Evolutionary conservation across 208 protist genomes (phyloP), one percentile per base, ranked within the genome.

Genomic region (Polymyxa betae): DNA sequence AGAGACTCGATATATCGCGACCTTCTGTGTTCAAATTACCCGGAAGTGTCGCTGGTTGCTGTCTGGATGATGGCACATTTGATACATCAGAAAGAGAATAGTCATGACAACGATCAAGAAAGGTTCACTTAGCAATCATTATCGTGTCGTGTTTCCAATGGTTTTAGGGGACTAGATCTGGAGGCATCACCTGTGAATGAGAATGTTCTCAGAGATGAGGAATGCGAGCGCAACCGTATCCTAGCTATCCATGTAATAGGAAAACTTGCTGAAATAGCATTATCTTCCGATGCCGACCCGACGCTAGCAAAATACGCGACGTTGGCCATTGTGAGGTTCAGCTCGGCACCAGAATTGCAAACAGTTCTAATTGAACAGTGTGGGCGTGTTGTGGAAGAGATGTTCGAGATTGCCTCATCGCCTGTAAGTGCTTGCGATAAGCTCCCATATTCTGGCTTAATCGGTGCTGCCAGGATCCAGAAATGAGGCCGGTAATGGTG

Each of bases 331-430:
- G 72, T 82, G n/a, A 35, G 72, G 72, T 82, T 82, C 72, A 82
- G 72, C 40, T 82, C 72, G n/a, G 72, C 72, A n/a, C 72, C 16
- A 5, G 12, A 5, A 35, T 43, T 82, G 72, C 72, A 82, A 12
- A 35, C n/a, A 20, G 72, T 35, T 20, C n/a, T 82, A n/a, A 82
- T 45, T 35, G 72, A 5, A 43, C 35, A 5, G 12, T 82, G 72
- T n/a, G 72, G 35, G 35, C 5, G 35, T 20, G 72, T 82, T 43
- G 72, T 82, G 35, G 72, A 82, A 43, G 35, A 82, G n/a, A 82
- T 82, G 72, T 82, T 82, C 72, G 72, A 82, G 72, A 82, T 82
- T 82, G 72, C 72, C 5, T 82, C 72, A 20, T 82, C 72, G 5
- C 16, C 5, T 5, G 49, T 60, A 29, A 29, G 49, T 60, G 12